Evolutionary conservation across 2,329 filamentous ascomycete species (phyloP).

Genomic region (Aspergillus ibericus): DNA sequence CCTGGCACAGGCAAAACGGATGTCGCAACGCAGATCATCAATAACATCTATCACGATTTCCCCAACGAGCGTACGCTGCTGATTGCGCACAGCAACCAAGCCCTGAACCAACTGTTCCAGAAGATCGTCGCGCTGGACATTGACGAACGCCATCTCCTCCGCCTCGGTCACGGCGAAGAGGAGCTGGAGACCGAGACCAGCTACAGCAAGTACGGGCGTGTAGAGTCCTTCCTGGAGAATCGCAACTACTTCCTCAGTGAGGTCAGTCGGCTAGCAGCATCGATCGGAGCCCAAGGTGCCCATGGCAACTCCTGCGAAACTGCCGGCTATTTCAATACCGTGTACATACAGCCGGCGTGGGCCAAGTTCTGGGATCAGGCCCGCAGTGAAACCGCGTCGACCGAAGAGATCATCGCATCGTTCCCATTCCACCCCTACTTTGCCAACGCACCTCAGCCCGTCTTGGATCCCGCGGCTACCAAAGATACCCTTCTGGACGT

Average conservation of each 20-base stretch:
- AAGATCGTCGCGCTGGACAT: slow-evolving; percentile 97
- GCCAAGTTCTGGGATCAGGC: slow-evolving; percentile 72
- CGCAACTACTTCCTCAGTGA: slow-evolving; percentile 75
- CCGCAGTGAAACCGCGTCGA: slow-evolving; percentile 56
- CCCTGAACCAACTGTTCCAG: slow-evolving; percentile 93
- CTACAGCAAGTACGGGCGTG: slow-evolving; percentile 91
- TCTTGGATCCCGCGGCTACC: slow-evolving; percentile 69
- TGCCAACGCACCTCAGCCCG: slow-evolving; percentile 77
- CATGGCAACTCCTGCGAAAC: slow-evolving; percentile 96
- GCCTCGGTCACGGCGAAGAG: slow-evolving; percentile 92
- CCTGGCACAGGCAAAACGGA: slow-evolving; percentile 99
- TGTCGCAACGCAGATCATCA: slow-evolving; percentile 97
- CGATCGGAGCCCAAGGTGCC: slow-evolving; percentile 84
- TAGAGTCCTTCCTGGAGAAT: slow-evolving; percentile 93
- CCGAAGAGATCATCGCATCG: slow-evolving; percentile 63
- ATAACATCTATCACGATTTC: slow-evolving; percentile 98
- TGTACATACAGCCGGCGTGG: slow-evolving; percentile 89
- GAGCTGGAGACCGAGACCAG: slow-evolving; percentile 82
- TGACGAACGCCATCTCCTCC: slow-evolving; percentile 87
- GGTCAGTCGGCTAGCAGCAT: slow-evolving; percentile 80
- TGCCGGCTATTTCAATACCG: slow-evolving; percentile 91
- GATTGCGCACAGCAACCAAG: slow-evolving; percentile 96
- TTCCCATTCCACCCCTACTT: slow-evolving; percentile 94
- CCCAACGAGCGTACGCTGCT: slow-evolving; percentile 87
- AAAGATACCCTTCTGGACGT: slow-evolving; percentile 72